Evolutionary conservation across 169 alveolate genomes (phyloP), one percentile per base, ranked within the genome.

Genomic region (Plasmodium adleri): DNA sequence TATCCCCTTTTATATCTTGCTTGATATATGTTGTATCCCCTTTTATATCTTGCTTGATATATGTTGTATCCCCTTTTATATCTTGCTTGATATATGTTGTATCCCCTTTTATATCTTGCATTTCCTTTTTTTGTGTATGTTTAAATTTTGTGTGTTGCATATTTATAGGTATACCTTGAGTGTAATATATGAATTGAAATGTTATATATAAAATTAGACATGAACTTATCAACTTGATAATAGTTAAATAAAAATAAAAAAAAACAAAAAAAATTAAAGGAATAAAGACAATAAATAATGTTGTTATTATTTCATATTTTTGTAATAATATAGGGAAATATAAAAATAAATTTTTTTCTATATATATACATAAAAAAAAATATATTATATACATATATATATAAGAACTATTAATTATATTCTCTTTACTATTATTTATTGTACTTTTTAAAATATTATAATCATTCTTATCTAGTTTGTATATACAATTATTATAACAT

Each of bases 331-430:
- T 43, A 13, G 88, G 88, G 12, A 76, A 64, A 13, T 26, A 52
- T 22, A 76, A 26, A 10, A 76, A 45, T 28, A 76, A 43, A 64
- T 70, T 64, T 43, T 76, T 76, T 68, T 76, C 88, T 43, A 76
- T 50, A 39, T 76, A 76, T 8, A 68, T 76, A 68, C 72, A 76
- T 24, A 76, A 32, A 9, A 75, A 62, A 50, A 64, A 76, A 13
- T 47, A 24, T 9, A 47, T 12, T 32, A 83, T 15, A 7, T 58
- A 59, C 8, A 39, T 54, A 28, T 68, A 83, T 32, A 62, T 70
- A 60, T 70, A 72, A 60, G 67, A 68, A 17, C 68, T 47, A 45
- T 64, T 83, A 24, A 83, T 1, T 28, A 68, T 58, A 13, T 54
- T 56, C 20, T 39, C 66, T 47, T 54, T 66, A 26, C 72, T 68